A percentile compares a stretch with the other conserved stretches of the same genome.
Evolutionary conservation across 2,329 filamentous ascomycete genomes (phyloP).

Genomic region (Pezicula carpinea): DNA sequence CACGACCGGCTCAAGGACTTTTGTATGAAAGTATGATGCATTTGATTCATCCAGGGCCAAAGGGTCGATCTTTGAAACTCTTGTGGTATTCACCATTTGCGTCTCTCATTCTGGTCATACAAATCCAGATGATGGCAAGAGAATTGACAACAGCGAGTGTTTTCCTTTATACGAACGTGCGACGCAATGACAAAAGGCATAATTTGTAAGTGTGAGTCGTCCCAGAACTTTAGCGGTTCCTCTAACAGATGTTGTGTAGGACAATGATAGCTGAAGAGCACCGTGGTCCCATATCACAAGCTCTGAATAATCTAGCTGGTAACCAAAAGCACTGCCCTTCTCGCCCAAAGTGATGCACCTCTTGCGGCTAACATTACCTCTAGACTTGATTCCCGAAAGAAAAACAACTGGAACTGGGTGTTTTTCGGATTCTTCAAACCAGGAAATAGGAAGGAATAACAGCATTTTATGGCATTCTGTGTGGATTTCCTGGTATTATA

Average conservation of each 20-base stretch:
- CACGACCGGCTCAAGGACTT: background rate
- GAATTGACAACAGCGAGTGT: background rate
- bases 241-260: background rate
- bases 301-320: background rate
- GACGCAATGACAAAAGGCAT: background rate
- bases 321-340: background rate
- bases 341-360: background rate
- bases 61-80: background rate
- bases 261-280: background rate
- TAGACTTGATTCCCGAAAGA: background rate
- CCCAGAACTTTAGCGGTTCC: background rate
- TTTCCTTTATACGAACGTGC: background rate
- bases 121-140: slow-evolving; percentile 1
- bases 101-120: background rate
- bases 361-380: background rate
- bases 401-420: background rate
- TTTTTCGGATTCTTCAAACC: background rate
- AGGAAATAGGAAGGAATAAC: background rate
- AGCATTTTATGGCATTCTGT: background rate
- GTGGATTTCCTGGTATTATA: slow-evolving; percentile 1
- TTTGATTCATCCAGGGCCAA: background rate
- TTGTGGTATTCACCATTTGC: slow-evolving; percentile 1
- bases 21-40: slow-evolving; percentile 1
- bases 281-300: background rate
- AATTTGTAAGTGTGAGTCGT: background rate